Base-by-base conservation (phyloP, 345 rosid genomes). In the Lepidium didymum region DNA sequence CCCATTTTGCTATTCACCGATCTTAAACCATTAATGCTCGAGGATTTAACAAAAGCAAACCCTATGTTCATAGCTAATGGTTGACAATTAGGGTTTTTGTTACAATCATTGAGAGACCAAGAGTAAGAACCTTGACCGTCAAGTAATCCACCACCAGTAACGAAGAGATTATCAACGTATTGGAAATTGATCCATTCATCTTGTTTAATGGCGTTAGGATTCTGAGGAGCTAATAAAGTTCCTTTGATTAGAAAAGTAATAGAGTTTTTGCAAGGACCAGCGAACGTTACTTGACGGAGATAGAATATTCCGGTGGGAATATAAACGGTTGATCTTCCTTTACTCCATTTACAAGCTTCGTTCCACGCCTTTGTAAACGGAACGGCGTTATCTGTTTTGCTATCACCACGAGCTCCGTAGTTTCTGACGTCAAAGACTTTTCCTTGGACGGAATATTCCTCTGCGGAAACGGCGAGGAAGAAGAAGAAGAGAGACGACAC, bases 1-100 rank as follows among this genome's bases (percentile, higher is more conserved):
- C 75, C 74, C 68, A 58, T 70, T 36, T 76, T 76, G 76, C 76
- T 76, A 59, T 76, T 66, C 16, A 76, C 14, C 1, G 80, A 76
- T 53, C 29, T 59, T 38, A 76, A 25, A 19, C 80, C 68, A 0
- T 44, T 9, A 0, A 76, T 38, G 7, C 7, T 71, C 4, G 80
- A 65, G 2, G 19, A n/a, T 10, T 0, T 76, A 43, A 76, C 80
- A 36, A 66, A 76, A 2, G 62, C 33, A 27, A 76, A 76, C 10
- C 64, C 73, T 0, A 76, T 59, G 58, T 52, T 70, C 8, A 75
- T 62, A 33, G 78, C 64, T 8, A 75, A 23, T 3, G 64, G 0
- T 31, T 59, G 64, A 43, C 78, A 75, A 4, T 55, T 62, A 34
- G n/a, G 13, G 70, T 38, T 68, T 34, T 40, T 55, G 21, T 12